A percentile compares a stretch with the other conserved stretches of the same genome.
These are phyloP conservation scores for Trichoderma aggressivum DNA, from an alignment of 2,329 filamentous ascomycete genomes.

Conservation along the genomic window DNA sequence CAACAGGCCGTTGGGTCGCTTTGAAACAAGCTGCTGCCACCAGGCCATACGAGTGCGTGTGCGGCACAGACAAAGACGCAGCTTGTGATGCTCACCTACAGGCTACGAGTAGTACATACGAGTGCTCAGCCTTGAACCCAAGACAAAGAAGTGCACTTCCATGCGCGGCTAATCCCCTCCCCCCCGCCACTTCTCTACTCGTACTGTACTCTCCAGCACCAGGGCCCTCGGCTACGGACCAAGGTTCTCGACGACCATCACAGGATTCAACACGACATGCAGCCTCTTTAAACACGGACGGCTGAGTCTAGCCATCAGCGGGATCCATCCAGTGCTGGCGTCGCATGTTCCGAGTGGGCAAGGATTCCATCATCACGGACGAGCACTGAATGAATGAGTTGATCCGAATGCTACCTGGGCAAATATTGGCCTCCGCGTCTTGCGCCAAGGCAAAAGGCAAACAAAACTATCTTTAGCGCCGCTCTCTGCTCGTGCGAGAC, in stretches of 20 bases:
- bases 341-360: background rate
- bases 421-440: constrained; percentile 5
- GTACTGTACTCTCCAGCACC: background rate
- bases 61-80: background rate
- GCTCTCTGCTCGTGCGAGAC: background rate
- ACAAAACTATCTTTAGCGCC: constrained; percentile 2
- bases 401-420: constrained; percentile 7
- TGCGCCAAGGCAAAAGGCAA: constrained; percentile 12
- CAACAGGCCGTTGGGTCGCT: background rate
- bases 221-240: background rate
- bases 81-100: background rate
- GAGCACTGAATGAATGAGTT: background rate
- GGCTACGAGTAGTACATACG: background rate
- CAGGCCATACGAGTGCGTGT: background rate
- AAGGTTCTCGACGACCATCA: background rate
- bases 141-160: background rate
- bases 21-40: background rate
- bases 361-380: background rate
- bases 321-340: background rate
- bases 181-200: background rate
- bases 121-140: background rate
- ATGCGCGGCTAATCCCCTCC: background rate
- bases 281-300: constrained; percentile 10
- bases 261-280: constrained; percentile 3
- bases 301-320: background rate